phyloP scores from a whole-genome alignment of 495 filamentous ascomycete species.

The Tuber borchii region DNA sequence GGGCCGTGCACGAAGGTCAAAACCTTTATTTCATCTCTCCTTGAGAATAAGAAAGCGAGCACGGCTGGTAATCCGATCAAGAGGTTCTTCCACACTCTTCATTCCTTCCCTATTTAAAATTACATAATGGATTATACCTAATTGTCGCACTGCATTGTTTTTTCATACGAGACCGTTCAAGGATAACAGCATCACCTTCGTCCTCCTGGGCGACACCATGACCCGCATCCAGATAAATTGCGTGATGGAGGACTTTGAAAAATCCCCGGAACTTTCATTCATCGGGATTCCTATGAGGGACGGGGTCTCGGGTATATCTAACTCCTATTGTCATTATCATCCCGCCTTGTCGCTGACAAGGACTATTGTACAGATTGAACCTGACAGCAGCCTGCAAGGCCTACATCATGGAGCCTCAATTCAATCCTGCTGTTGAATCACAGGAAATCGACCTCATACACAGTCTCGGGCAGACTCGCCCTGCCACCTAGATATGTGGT shows the following conservation, averaged over 20 bases:
- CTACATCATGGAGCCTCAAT: constrained; percentile 97
- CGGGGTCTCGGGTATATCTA: constrained; percentile 61
- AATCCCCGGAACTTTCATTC: constrained; percentile 63
- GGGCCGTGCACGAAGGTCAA: constrained; percentile 87
- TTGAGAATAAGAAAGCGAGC: constrained; percentile 41
- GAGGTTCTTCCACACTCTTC: constrained; percentile 49
- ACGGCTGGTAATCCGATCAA: constrained; percentile 45
- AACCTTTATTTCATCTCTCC: constrained; percentile 63
- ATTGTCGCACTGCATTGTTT: constrained; percentile 73
- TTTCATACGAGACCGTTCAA: constrained; percentile 88
- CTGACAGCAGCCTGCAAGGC: constrained; percentile 76
- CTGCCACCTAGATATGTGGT: constrained; percentile 82
- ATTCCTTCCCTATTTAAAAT: constrained; percentile 44
- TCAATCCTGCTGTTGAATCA: constrained; percentile 88
- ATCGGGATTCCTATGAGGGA: constrained; percentile 88
- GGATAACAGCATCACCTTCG: constrained; percentile 58
- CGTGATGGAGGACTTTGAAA: constrained; percentile 68
- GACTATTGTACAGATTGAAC: constrained; percentile 54
- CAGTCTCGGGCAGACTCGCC: constrained; percentile 78
- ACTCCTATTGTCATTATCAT: background rate
- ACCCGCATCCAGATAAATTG: constrained; percentile 59
- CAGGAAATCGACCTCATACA: constrained; percentile 94
- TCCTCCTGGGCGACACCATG: constrained; percentile 85
- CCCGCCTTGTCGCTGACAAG: constrained; percentile 13
- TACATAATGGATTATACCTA: no score